Evolutionary conservation across 345 rosid species (phyloP).

Genomic region (Populus pruinosa): DNA sequence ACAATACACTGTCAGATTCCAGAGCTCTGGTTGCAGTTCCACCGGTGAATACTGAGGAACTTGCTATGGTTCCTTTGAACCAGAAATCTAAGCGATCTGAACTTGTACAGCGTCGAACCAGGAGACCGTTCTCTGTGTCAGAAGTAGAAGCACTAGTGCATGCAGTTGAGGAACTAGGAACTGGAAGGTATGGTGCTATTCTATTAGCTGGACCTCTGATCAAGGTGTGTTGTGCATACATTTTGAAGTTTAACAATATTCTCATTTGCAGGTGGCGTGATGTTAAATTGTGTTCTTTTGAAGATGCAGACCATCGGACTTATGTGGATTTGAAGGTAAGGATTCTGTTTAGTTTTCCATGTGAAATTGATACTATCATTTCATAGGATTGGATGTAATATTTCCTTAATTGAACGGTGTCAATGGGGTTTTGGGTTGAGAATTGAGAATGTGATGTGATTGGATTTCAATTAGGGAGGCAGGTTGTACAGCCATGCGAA

Average conservation of each 20-base stretch:
- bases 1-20: constrained; percentile 48
- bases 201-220: background rate
- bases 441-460: background rate
- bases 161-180: constrained; percentile 90
- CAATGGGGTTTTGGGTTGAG: background rate
- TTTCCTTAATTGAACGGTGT: background rate
- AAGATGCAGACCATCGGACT: constrained; percentile 27
- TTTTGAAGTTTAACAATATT: background rate
- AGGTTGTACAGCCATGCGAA: background rate
- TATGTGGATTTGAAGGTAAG: constrained; percentile 33
- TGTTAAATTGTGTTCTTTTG: constrained; percentile 26
- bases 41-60: constrained; percentile 43
- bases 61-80: constrained; percentile 65
- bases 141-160: constrained; percentile 94
- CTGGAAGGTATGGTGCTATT: constrained; percentile 68
- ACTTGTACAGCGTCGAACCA: constrained; percentile 77
- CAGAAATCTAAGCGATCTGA: constrained; percentile 68
- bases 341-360: background rate
- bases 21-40: constrained; percentile 72
- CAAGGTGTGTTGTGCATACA: background rate
- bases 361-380: background rate
- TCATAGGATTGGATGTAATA: background rate
- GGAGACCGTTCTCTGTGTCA: constrained; percentile 94
- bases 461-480: background rate
- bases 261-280: constrained; percentile 38